Evolutionary conservation across 1,284 basidiomycete species (phyloP), one percentile per base, ranked within the genome.

Genomic region (Tilletiopsis washingtonensis): DNA sequence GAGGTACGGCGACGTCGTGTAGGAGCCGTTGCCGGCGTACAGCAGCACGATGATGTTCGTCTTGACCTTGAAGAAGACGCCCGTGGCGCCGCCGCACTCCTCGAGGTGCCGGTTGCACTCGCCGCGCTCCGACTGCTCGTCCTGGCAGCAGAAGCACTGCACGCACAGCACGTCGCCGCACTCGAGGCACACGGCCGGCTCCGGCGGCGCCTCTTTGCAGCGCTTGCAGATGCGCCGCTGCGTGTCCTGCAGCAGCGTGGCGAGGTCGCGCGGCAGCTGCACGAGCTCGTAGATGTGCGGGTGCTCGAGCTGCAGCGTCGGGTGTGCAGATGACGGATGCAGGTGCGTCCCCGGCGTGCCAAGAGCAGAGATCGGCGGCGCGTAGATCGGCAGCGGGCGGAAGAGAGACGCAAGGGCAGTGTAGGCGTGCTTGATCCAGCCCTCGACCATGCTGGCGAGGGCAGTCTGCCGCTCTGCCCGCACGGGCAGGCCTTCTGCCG

Each of bases 21-120:
- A 97, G 3, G 86, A 82, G 7, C 93, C 94, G 49, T 86, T 89
- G 53, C 84, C 84, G 24, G 85, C 84, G 67, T 91, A 91, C 4
- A 98, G 79, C 70, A 90, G 91, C n/a, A 98, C 74, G 40, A 97
- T 71, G n/a, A 85, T 82, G 75, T 91, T 96, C 41, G 88, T 82
- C 72, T 93, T 91, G 62, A 96, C 83, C 49, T 93, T 81, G 74
- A 94, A 91, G 74, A 85, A 98, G 49, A 91, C 75, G 5, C 91
- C 94, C 29, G 89, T 79, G 0, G 84, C 82, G 2, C 90, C 91
- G 6, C 88, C 88, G 63, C 93, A 98, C 87, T 88, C 85, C 79
- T 89, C 80, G 60, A 85, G 86, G 74, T 98, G 94, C 77, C 88
- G 82, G 74, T 97, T 98, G 75, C 93, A 97, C 73, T 99, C 94